Evolutionary conservation across 495 filamentous ascomycete species (phyloP).

Genomic region (Clohesyomyces aquaticus): DNA sequence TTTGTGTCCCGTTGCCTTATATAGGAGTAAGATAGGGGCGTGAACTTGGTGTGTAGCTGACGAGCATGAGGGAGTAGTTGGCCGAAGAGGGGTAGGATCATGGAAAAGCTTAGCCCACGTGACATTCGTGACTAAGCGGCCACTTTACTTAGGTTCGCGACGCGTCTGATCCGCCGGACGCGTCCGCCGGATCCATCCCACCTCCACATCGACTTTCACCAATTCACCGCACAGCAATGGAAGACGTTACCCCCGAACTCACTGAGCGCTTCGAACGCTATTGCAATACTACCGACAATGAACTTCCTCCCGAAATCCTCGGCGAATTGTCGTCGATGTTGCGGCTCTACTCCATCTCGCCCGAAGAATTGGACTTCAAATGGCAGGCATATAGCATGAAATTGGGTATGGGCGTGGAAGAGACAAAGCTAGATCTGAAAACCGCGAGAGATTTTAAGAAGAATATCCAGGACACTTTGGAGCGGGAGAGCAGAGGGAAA

Average conservation of each 20-base stretch:
- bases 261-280: constrained; percentile 37
- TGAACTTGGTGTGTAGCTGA: too few relatives aligned
- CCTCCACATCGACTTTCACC: constrained; percentile 20
- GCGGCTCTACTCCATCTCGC: constrained; percentile 72
- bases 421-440: constrained; percentile 69
- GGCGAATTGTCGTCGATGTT: constrained; percentile 82
- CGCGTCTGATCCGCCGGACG: constrained; percentile 33
- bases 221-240: constrained; percentile 25
- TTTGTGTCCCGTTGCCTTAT: too few relatives aligned
- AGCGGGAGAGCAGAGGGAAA: constrained; percentile 69
- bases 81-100: not conserved
- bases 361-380: constrained; percentile 90
- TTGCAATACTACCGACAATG: constrained; percentile 44
- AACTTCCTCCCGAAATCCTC: constrained; percentile 71
- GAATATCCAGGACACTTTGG: constrained; percentile 80
- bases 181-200: too few relatives aligned
- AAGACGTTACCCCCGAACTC: constrained; percentile 41
- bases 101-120: too few relatives aligned
- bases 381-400: constrained; percentile 97
- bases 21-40: too few relatives aligned
- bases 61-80: too few relatives aligned
- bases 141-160: constrained; percentile 25
- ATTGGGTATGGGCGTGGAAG: constrained; percentile 82
- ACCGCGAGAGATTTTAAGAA: constrained; percentile 78
- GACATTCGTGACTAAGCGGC: not conserved